Base-by-base conservation (phyloP, 2,329 filamentous ascomycete species). In the Hypoxylon sp. region DNA sequence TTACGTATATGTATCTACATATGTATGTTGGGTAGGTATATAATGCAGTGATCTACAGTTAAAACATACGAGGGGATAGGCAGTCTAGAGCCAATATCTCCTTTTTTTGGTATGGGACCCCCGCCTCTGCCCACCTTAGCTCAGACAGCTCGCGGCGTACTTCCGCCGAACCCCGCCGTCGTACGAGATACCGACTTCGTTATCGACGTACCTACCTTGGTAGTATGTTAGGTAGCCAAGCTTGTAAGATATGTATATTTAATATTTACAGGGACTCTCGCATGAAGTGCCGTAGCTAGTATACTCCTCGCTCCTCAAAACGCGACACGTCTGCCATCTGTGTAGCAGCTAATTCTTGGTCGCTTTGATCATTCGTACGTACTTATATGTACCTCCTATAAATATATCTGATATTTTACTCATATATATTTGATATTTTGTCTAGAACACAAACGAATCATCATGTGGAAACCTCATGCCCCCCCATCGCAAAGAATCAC, bases 381-480 rank as follows among this genome's bases (percentile, higher is more conserved):
- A 30, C 28, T 10, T 30, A 30, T 10, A 30, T 30, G 7, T 30
- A 30, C 28, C 7, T 30, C 7, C 28, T 30, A 30, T 30, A 30
- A 30, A 30, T 30, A 34, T 34, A 34, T 13, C 34, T 37, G n/a
- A n/a, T n/a, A n/a, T n/a, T 26, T 26, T 26, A 26, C 7, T 26
- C 4, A 26, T 7, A 26, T 26, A 26, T 11, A 37, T 37, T n/a
- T 4, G 32, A 26, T 7, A 26, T 37, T 5, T n/a, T n/a, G n/a
- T n/a, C n/a, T n/a, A n/a, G n/a, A n/a, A 47, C 20, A 24, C 43
- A 15, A 28, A 15, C 8, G 20, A 47, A 48, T 22, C 7, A 15
- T 2, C 39, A 34, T 67, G 64, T 67, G 60, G 64, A 56, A 62
- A 53, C 61, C 64, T 19, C 64, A 64, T 50, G 50, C 64, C 19